Percentiles rank a stretch among this genome's conserved stretches.
phyloP scores from a whole-genome alignment of 768 basidiomycete species.

The Lactifluus subvellereus region DNA sequence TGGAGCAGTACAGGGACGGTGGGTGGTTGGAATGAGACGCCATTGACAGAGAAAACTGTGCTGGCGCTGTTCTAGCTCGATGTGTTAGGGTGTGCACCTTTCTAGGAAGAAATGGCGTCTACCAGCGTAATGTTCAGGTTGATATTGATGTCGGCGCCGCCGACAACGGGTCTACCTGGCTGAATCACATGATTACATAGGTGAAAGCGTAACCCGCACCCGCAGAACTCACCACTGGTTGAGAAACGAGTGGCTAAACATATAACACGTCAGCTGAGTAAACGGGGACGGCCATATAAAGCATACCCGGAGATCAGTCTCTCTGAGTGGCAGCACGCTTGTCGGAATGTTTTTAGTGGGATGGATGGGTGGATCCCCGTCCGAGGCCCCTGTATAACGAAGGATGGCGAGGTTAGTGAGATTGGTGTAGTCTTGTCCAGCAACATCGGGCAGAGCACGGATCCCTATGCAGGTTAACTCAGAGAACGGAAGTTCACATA shows the following conservation, averaged over 20 bases:
- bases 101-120: conserved; percentile 1
- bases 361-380: not conserved
- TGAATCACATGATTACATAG: not conserved
- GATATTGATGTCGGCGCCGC: conserved; percentile 15
- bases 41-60: not conserved
- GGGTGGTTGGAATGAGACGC: not conserved
- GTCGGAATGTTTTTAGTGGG: not conserved
- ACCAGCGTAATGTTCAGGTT: not conserved
- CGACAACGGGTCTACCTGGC: conserved; percentile 5
- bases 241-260: conserved; percentile 2
- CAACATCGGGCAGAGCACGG: conserved; percentile 8
- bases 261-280: conserved; percentile 2
- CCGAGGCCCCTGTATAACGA: conserved; percentile 12
- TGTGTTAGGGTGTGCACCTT: not conserved
- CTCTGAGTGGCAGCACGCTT: not conserved
- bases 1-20: conserved; percentile 11
- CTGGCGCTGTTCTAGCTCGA: not conserved
- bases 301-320: conserved; percentile 16
- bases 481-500: not conserved
- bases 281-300: not conserved
- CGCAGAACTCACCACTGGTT: conserved; percentile 11
- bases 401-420: conserved; percentile 22
- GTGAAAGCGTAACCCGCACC: not conserved
- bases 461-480: conserved; percentile 1
- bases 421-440: not conserved